These are phyloP conservation scores for Fistulinella cinereoalba DNA, from an alignment of 1,284 basidiomycete genomes.

Conservation along the genomic window DNA sequence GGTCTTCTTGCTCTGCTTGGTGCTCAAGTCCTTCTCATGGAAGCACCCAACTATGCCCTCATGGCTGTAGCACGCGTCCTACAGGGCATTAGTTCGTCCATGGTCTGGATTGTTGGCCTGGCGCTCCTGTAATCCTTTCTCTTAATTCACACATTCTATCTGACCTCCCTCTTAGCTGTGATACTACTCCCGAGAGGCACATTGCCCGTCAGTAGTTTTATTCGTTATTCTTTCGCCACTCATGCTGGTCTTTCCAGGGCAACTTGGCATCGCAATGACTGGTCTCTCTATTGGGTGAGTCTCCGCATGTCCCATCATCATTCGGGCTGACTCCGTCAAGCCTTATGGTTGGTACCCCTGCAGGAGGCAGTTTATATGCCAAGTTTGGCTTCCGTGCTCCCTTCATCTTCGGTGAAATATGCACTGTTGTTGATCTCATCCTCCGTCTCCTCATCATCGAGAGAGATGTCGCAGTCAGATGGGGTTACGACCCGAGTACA, in stretches of 20 bases:
- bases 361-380: conserved; percentile 65
- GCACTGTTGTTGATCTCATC: conserved; percentile 60
- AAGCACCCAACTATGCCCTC: conserved; percentile 64
- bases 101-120: conserved; percentile 75
- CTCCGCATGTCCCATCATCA: not conserved
- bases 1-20: conserved; percentile 58
- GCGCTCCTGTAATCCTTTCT: conserved; percentile 56
- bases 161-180: conserved; percentile 48
- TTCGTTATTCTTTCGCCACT: not conserved
- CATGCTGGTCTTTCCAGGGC: conserved; percentile 40
- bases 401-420: conserved; percentile 66
- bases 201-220: conserved; percentile 54
- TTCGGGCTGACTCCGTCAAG: conserved; percentile 20
- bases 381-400: conserved; percentile 72
- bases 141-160: conserved; percentile 3
- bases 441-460: conserved; percentile 64
- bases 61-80: conserved; percentile 71
- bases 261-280: conserved; percentile 71
- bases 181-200: conserved; percentile 57
- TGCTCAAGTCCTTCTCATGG: conserved; percentile 73
- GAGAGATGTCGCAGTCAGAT: conserved; percentile 52
- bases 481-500: conserved; percentile 48
- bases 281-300: conserved; percentile 65
- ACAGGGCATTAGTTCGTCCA: conserved; percentile 71
- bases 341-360: conserved; percentile 61